phyloP scores from a whole-genome alignment of 495 filamentous ascomycete species.

The Aspergillus sclerotiicarbonarius region DNA sequence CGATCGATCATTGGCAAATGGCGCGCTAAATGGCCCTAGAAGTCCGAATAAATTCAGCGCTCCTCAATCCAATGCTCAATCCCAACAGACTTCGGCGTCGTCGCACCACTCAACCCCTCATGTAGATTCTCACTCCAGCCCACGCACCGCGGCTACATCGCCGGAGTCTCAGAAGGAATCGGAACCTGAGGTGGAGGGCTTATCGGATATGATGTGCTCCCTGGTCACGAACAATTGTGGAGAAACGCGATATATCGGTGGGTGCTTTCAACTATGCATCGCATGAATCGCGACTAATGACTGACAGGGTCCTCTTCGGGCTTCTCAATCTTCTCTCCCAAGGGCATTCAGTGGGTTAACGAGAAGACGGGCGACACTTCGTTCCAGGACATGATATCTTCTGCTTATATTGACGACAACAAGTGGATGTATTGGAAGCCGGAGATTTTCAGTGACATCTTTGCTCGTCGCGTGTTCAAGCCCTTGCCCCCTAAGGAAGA shows the following conservation, averaged over 20 bases:
- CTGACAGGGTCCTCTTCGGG: slow-evolving; percentile 85
- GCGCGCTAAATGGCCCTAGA: slow-evolving; percentile 37
- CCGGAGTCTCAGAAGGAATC: slow-evolving; percentile 54
- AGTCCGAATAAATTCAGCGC: slow-evolving; percentile 29
- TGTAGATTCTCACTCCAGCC: slow-evolving; percentile 54
- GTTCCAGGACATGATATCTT: slow-evolving; percentile 94
- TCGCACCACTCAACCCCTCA: slow-evolving; percentile 44
- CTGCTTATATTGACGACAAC: slow-evolving; percentile 76
- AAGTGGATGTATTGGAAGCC: slow-evolving; percentile 97
- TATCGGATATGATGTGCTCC: slow-evolving; percentile 99
- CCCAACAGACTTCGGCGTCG: slow-evolving; percentile 30
- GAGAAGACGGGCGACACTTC: slow-evolving; percentile 93
- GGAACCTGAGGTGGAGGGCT: slow-evolving; percentile 76
- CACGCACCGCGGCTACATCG: slow-evolving; percentile 60
- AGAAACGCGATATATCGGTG: slow-evolving; percentile 96
- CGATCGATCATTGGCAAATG: slow-evolving; percentile 53
- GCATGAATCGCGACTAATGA: background rate
- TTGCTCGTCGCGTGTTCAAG: slow-evolving; percentile 78
- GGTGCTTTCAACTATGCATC: slow-evolving; percentile 14
- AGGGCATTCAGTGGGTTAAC: slow-evolving; percentile 98
- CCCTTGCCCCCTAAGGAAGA: slow-evolving; percentile 79
- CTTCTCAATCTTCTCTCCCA: slow-evolving; percentile 97
- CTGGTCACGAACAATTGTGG: slow-evolving; percentile 96
- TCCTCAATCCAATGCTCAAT: slow-evolving; percentile 26
- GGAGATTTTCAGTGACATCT: slow-evolving; percentile 92